Evolutionary conservation across 148 eudicot genomes (phyloP), one percentile per base, ranked within the genome.

Genomic region (Chenopodium berlandieri): DNA sequence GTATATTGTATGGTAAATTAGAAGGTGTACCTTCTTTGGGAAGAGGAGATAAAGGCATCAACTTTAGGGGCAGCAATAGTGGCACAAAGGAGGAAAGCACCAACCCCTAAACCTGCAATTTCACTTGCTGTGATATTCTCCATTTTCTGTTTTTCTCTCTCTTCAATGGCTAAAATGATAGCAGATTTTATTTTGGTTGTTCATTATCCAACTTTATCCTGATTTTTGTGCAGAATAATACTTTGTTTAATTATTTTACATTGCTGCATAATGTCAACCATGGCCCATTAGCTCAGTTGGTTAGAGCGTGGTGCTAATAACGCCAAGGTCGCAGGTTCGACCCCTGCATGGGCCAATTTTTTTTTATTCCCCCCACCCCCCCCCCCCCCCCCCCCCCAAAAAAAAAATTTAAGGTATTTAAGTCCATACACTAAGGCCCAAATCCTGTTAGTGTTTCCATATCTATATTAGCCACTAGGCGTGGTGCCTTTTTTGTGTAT

Each of bases 301-400:
- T 88, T 89, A 88, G 91, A 86, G 88, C 85, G 88, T 89, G 89
- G 86, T 87, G 95, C 95, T 94, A 94, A 92, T 92, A 94, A 91
- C 91, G 92, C 94, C 94, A 94, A 92, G 92, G 95, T 93, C 86
- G 90, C 91, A 90, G 91, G 93, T 90, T 93, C 91, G 91, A 91
- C 90, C 86, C 94, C 91, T 93, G 90, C 89, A 90, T 88, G 90
- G 95, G 97, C 90, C 90, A 89, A 4, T 25, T 71, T 25, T 1
- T 22, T 2, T 30, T 78, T 60, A 19, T 48, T 9, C 0, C 40
- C 25, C 25, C 25, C 25, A 23, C 25, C 25, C 25, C 25, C 25
- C 25, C 25, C 25, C 25, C 25, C 25, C 25, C 25, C 25, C 25
- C 25, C 25, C 25, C 25, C 25, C 25, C 25, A 23, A 23, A 23